Percentiles rank a stretch among this genome's conserved stretches.
phyloP scores from a whole-genome alignment of 2,329 filamentous ascomycete genomes.

The Neonectria magnoliae region DNA sequence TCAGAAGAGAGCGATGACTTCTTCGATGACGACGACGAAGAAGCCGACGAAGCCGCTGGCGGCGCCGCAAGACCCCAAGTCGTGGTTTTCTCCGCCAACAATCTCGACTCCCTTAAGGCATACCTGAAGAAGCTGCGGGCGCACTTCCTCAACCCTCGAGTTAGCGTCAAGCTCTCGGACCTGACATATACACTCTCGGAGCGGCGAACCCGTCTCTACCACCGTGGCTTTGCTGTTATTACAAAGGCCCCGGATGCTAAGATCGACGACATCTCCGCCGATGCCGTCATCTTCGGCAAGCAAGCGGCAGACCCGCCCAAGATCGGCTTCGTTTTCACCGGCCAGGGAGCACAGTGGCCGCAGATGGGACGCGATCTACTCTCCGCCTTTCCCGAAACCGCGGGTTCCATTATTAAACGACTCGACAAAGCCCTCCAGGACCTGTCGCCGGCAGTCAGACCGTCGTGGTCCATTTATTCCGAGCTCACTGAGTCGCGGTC shows the following conservation, averaged over 20 bases:
- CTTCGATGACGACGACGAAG: neutral
- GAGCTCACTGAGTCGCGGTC: slow-evolving; percentile 32
- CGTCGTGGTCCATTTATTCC: slow-evolving; percentile 20
- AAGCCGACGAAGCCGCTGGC: neutral
- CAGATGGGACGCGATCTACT: slow-evolving; percentile 48
- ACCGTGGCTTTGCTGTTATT: slow-evolving; percentile 35
- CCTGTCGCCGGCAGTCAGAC: slow-evolving; percentile 19
- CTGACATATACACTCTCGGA: slow-evolving; percentile 45
- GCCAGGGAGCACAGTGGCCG: slow-evolving; percentile 51
- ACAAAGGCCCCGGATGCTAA: slow-evolving; percentile 10
- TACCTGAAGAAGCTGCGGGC: slow-evolving; percentile 20
- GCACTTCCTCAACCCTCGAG: slow-evolving; percentile 42
- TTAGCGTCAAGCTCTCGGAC: slow-evolving; percentile 34
- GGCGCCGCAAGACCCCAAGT: slow-evolving; percentile 10
- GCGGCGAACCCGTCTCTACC: slow-evolving; percentile 29
- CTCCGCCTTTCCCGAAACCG: slow-evolving; percentile 11
- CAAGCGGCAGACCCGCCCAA: slow-evolving; percentile 13
- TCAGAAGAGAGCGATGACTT: neutral
- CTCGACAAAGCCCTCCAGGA: slow-evolving; percentile 34
- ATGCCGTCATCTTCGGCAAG: slow-evolving; percentile 17
- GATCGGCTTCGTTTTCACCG: slow-evolving; percentile 47
- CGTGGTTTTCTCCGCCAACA: slow-evolving; percentile 30
- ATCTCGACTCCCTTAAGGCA: slow-evolving; percentile 20
- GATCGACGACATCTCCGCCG: slow-evolving; percentile 8
- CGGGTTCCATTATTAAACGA: slow-evolving; percentile 19